phyloP scores from a whole-genome alignment of 2,329 filamentous ascomycete genomes.

The Neoscytalidium dimidiatum region DNA sequence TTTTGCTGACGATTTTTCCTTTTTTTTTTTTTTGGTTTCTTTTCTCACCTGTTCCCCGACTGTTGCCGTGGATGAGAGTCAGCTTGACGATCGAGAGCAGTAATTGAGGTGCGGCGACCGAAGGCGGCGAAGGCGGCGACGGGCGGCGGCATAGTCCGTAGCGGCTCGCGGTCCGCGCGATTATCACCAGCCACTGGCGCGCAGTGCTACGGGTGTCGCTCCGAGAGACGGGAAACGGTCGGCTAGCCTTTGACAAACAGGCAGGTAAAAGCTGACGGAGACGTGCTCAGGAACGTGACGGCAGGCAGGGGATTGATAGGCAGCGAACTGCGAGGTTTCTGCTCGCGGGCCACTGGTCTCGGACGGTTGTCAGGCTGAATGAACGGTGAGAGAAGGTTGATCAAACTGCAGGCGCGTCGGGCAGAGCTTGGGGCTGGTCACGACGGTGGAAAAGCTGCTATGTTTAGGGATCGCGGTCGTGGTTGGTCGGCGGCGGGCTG shows the following conservation, averaged over 20 bases:
- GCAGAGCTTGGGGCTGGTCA: not conserved
- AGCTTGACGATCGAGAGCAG: not conserved
- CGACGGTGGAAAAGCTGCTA: not conserved
- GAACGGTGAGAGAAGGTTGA: not conserved
- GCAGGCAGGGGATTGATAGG: not conserved
- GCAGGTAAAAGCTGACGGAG: not conserved
- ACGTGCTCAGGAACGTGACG: not conserved
- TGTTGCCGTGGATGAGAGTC: not conserved
- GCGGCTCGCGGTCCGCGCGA: conserved; percentile 13
- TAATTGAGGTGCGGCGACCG: not conserved
- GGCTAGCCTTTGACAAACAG: not conserved
- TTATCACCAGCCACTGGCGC: too few relatives aligned
- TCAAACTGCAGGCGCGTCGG: conserved; percentile 5
- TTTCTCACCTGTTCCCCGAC: not conserved
- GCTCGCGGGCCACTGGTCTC: not conserved
- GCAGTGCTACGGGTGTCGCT: not conserved
- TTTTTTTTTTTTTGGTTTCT: not conserved
- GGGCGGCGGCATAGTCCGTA: conserved; percentile 5
- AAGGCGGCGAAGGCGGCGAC: not conserved
- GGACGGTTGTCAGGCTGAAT: not conserved
- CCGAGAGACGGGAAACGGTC: not conserved
- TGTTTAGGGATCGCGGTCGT: not conserved
- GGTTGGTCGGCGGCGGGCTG: not conserved
- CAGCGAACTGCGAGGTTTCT: not conserved
- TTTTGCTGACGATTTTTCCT: too few relatives aligned